Evolutionary conservation across 441 rosid species (phyloP), one percentile per base, ranked within the genome.

Genomic region (Pelargonium hybrid): DNA sequence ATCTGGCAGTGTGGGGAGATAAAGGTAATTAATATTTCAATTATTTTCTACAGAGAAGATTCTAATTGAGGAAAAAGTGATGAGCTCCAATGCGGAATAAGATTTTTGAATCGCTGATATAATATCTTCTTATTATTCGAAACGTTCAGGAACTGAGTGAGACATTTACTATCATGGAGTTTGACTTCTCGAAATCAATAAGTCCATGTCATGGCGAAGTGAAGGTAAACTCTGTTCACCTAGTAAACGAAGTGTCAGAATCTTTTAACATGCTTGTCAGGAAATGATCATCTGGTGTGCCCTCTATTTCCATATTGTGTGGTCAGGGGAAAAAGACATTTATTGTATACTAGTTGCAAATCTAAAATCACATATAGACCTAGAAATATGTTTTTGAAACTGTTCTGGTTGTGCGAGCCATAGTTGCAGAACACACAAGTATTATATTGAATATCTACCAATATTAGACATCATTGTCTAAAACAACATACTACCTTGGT

Each of bases 1-100:
- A 63, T 89, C 71, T 92, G 98, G 98, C 98, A 95, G 82, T 89
- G 98, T 82, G 98, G 97, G 57, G 88, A 87, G 78, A 81, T 77
- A 70, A 84, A 78, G 92, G 99, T 92, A 83, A 79, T 57, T 50
- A 18, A 74, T 9, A 2, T 5, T 11, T 31, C 7, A 31, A 64
- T 59, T 23, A 21, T 59, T 23, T 20, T 56, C 63, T 56, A 56
- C 8, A 56, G 7, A 56, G 8, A 48, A 48, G 7, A 0, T 15
- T n/a, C 10, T 63, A 26, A 5, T 63, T 13, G 66, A 26, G 8
- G 18, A 25, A 63, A 4, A 29, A 13, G 14, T 34, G 2, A 26
- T 29, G 21, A 26, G 47, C 23, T 29, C 31, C 47, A 65, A 15
- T n/a, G 5, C 17, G 41, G 67, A 65, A 23, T 29, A 23, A 59